A percentile compares a stretch with the other conserved stretches of the same genome.
phyloP scores from a whole-genome alignment of 2,329 filamentous ascomycete genomes.

The Arthrobotrys pseudoclavata region DNA sequence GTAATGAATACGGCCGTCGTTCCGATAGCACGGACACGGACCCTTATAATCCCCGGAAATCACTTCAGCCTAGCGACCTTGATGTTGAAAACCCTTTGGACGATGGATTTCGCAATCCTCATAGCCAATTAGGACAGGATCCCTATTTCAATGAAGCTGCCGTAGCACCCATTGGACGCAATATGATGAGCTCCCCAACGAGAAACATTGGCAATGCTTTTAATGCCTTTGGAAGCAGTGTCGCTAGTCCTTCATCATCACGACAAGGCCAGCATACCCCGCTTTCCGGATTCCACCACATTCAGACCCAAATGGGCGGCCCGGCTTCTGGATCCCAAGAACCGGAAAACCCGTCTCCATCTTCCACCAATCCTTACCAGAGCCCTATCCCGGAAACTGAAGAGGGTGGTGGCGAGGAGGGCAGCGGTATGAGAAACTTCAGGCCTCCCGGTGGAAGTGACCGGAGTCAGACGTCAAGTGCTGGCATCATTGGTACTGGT shows the following conservation, averaged over 20 bases:
- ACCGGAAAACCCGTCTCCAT: slow-evolving; percentile 86
- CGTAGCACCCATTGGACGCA: slow-evolving; percentile 66
- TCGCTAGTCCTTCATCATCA: slow-evolving; percentile 72
- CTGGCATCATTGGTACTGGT: slow-evolving; percentile 72
- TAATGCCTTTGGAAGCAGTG: slow-evolving; percentile 74
- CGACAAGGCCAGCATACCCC: slow-evolving; percentile 68
- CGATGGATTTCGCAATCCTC: slow-evolving; percentile 68
- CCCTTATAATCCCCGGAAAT: slow-evolving; percentile 78
- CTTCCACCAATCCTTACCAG: slow-evolving; percentile 95
- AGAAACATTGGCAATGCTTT: slow-evolving; percentile 65
- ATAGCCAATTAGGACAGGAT: slow-evolving; percentile 64
- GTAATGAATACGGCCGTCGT: slow-evolving; percentile 68
- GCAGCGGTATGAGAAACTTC: slow-evolving; percentile 68
- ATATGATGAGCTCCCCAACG: slow-evolving; percentile 67
- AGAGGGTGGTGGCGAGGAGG: slow-evolving; percentile 75
- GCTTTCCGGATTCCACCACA: slow-evolving; percentile 68
- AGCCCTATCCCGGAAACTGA: slow-evolving; percentile 83
- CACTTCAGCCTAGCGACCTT: slow-evolving; percentile 77
- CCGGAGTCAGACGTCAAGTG: slow-evolving; percentile 92
- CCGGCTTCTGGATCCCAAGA: slow-evolving; percentile 65
- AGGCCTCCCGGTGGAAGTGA: slow-evolving; percentile 79
- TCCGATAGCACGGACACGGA: slow-evolving; percentile 78
- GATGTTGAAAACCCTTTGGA: slow-evolving; percentile 76
- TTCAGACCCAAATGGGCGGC: slow-evolving; percentile 68
- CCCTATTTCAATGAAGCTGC: slow-evolving; percentile 44